Evolutionary conservation across 2,329 filamentous ascomycete species (phyloP), one percentile per base, ranked within the genome.

Genomic region (Aspergillus sp.): DNA sequence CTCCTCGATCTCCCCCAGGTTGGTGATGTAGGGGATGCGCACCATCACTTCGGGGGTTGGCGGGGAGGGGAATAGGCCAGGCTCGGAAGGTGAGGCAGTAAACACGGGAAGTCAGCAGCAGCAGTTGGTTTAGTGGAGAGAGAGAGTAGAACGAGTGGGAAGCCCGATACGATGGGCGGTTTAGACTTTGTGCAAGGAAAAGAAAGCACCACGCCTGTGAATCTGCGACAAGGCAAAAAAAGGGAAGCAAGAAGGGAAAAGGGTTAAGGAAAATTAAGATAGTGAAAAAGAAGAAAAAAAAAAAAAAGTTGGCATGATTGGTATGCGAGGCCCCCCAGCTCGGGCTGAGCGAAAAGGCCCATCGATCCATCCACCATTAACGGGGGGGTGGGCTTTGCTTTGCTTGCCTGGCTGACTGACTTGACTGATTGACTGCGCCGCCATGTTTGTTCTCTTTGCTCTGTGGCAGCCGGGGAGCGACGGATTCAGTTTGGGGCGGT

Each of bases 361-460:
- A 54, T 38, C 51, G 19, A 45, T 45, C 10, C 41, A 54, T 41
- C 30, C 36, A 32, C 51, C 36, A 54, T 10, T 32, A 25, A 23
- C 51, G 32, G 32, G 36, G n/a, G 32, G 32, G 32, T 36, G 32
- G 32, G 32, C 32, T 36, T 36, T 36, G 32, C 32, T 36, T 36
- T 36, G 32, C 32, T 36, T 36, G 32, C 12, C 32, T 36, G 32
- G 12, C 32, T 36, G 12, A 36, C 28, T 32, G 56, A 45, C 51
- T 52, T 36, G 32, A 36, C 28, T 32, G 56, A 50, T 48, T 52
- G 55, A 59, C 61, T 57, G 59, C 61, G 63, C 57, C 61, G 63
- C 55, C 62, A 59, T 64, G 65, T 67, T 67, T 67, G 65, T 51
- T 64, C 60, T 38, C 61, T 67, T 65, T 67, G 65, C 52, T 61